phyloP scores from a whole-genome alignment of 2,329 filamentous ascomycete genomes.

The Aspergillus phoenicis region DNA sequence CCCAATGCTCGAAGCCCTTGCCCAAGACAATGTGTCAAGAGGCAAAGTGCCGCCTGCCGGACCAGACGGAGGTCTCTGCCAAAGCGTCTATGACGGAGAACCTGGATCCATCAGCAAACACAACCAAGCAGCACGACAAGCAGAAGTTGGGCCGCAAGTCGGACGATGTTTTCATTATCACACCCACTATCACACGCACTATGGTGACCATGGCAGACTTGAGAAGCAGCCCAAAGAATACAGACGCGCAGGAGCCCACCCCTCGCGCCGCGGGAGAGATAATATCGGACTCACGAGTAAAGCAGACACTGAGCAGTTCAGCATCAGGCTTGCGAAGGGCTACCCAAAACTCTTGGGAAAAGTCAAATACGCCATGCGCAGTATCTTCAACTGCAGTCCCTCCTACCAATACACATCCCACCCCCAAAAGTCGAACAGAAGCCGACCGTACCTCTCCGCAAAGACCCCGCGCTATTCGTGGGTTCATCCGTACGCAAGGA shows the following conservation, averaged over 20 bases:
- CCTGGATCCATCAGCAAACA: constrained; percentile 14
- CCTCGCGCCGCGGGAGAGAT: constrained; percentile 29
- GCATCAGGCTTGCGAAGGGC: constrained; percentile 31
- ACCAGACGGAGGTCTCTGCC: constrained; percentile 21
- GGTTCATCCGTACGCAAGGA: constrained; percentile 41
- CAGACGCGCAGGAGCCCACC: constrained; percentile 20
- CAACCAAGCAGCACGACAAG: constrained; percentile 18
- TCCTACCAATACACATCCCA: constrained; percentile 16
- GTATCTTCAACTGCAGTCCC: constrained; percentile 23
- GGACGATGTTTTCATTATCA: constrained; percentile 41
- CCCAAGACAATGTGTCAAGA: constrained; percentile 30
- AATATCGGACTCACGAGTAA: constrained; percentile 31
- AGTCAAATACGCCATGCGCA: constrained; percentile 26
- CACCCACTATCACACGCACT: constrained; percentile 47
- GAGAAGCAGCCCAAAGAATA: constrained; percentile 20
- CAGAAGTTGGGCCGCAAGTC: constrained; percentile 20
- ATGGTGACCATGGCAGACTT: constrained; percentile 36
- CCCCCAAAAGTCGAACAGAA: constrained; percentile 15
- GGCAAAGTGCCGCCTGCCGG: constrained; percentile 19
- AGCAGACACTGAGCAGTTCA: constrained; percentile 29
- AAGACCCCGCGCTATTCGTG: constrained; percentile 34
- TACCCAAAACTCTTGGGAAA: constrained; percentile 26
- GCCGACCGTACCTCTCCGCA: constrained; percentile 12
- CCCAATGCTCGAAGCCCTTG: constrained; percentile 38
- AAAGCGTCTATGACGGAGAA: constrained; percentile 31